Conservation (phyloP, 1,284 basidiomycete genomes). For the Neonothopanus nambi region DNA sequence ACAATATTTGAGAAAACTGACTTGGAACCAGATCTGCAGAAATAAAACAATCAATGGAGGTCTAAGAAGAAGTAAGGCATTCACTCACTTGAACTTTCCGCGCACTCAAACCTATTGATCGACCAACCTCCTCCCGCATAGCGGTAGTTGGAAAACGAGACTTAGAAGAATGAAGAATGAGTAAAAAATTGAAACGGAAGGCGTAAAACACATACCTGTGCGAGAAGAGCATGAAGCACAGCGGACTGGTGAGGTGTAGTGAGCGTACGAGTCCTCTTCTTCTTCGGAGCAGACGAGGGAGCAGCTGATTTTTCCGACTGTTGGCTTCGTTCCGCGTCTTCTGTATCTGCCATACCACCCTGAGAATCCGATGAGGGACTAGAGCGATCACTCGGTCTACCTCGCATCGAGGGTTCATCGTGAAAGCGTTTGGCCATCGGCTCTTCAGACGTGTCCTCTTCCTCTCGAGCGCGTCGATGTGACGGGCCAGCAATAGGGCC, state of each 20-base stretch:
- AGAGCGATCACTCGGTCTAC: slow-evolving; percentile 30
- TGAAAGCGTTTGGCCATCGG: slow-evolving; percentile 34
- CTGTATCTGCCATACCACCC: slow-evolving; percentile 54
- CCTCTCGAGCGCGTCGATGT: slow-evolving; percentile 24
- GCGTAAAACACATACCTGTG: slow-evolving; percentile 53
- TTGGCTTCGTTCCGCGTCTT: slow-evolving; percentile 41
- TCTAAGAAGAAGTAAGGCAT: slow-evolving; percentile 8
- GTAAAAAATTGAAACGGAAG: slow-evolving; percentile 9
- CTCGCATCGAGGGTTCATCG: slow-evolving; percentile 27
- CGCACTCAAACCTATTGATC: slow-evolving; percentile 79
- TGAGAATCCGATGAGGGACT: slow-evolving; percentile 55
- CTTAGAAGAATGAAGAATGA: slow-evolving; percentile 35
- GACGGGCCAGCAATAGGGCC: slow-evolving; percentile 16
- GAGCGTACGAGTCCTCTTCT: slow-evolving; percentile 77
- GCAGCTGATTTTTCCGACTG: slow-evolving; percentile 33
- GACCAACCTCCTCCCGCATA: slow-evolving; percentile 81
- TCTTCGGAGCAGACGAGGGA: slow-evolving; percentile 50
- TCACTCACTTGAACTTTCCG: slow-evolving; percentile 80
- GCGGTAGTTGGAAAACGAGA: slow-evolving; percentile 85
- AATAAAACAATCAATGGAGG: slow-evolving; percentile 19
- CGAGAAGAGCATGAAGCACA: slow-evolving; percentile 75
- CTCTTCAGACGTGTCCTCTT: slow-evolving; percentile 25
- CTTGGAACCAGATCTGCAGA: slow-evolving; percentile 82
- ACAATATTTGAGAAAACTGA: slow-evolving; percentile 32
- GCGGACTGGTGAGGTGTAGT: slow-evolving; percentile 84